Percentiles rank a stretch among this genome's conserved stretches.
These are phyloP conservation scores for Podospora australis DNA, from an alignment of 495 filamentous ascomycete species.

Conservation along the genomic window DNA sequence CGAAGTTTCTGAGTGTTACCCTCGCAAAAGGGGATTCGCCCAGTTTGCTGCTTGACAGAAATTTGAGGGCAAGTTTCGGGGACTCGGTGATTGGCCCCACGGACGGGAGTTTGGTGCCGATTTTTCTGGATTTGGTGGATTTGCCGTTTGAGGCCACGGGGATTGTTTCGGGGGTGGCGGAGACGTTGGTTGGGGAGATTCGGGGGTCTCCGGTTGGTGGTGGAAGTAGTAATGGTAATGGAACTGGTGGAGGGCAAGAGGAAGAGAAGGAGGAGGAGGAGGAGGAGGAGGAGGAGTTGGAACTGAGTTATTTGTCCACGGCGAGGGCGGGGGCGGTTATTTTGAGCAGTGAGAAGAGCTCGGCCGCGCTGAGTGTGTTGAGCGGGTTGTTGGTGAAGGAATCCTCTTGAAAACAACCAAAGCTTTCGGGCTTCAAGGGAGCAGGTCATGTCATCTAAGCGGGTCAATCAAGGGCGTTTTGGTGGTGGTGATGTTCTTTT, in stretches of 20 bases:
- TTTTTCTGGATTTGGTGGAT: constrained; percentile 76
- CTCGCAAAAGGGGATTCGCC: constrained; percentile 79
- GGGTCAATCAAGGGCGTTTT: too few relatives aligned
- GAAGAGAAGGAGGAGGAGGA: constrained; percentile 26
- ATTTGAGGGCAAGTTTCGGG: constrained; percentile 58
- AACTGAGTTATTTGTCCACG: constrained; percentile 87
- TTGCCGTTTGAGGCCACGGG: constrained; percentile 86
- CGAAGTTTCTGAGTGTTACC: constrained; percentile 79
- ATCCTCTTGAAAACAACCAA: too few relatives aligned
- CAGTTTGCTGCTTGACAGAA: constrained; percentile 72
- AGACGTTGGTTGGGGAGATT: constrained; percentile 60
- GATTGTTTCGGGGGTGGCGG: constrained; percentile 88
- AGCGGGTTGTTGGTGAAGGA: constrained; percentile 35
- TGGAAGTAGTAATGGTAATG: background rate
- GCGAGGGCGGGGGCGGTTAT: constrained; percentile 88
- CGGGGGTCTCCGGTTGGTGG: constrained; percentile 27
- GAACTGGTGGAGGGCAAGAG: too few relatives aligned
- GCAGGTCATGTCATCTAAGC: too few relatives aligned
- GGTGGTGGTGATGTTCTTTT: too few relatives aligned
- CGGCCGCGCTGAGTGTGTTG: constrained; percentile 64
- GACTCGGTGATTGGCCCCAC: constrained; percentile 72
- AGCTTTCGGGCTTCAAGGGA: too few relatives aligned
- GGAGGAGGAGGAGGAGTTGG: constrained; percentile 37
- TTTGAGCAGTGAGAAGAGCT: constrained; percentile 64
- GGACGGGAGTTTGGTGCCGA: constrained; percentile 61